phyloP scores from a whole-genome alignment of 2,329 filamentous ascomycete species.

The Alternaria sp. region DNA sequence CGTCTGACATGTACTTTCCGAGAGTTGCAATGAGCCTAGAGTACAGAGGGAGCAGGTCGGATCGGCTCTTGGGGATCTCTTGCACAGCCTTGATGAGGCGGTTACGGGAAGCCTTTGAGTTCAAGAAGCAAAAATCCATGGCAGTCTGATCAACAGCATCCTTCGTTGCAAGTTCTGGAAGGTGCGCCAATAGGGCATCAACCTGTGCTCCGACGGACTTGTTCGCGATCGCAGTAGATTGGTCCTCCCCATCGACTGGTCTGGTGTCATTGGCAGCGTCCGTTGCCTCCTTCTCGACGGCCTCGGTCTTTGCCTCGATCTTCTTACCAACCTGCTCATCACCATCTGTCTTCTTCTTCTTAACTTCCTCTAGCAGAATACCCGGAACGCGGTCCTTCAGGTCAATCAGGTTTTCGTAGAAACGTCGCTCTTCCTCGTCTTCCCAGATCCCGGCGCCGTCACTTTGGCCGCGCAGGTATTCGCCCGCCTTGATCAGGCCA shows the following conservation, averaged over 20 bases:
- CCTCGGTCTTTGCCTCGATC: constrained; percentile 58
- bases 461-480: constrained; percentile 88
- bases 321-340: constrained; percentile 87
- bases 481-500: constrained; percentile 90
- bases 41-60: constrained; percentile 89
- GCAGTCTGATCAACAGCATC: constrained; percentile 91
- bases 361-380: constrained; percentile 90
- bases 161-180: constrained; percentile 92
- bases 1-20: constrained; percentile 90
- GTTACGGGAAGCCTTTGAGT: constrained; percentile 97
- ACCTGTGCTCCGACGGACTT: constrained; percentile 98
- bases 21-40: constrained; percentile 92
- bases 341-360: constrained; percentile 86
- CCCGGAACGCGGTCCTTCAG: constrained; percentile 94
- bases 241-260: constrained; percentile 72
- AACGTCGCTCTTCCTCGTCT: constrained; percentile 95
- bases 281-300: constrained; percentile 54
- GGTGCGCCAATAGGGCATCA: constrained; percentile 82
- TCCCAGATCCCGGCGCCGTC: constrained; percentile 98
- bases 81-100: constrained; percentile 90
- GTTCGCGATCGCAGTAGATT: constrained; percentile 93
- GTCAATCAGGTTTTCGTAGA: constrained; percentile 96
- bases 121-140: constrained; percentile 96
- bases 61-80: constrained; percentile 92
- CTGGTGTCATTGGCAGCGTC: constrained; percentile 58